These are phyloP conservation scores for Salvia hispanica DNA, from an alignment of 257 asterid genomes.

Conservation along the genomic window DNA sequence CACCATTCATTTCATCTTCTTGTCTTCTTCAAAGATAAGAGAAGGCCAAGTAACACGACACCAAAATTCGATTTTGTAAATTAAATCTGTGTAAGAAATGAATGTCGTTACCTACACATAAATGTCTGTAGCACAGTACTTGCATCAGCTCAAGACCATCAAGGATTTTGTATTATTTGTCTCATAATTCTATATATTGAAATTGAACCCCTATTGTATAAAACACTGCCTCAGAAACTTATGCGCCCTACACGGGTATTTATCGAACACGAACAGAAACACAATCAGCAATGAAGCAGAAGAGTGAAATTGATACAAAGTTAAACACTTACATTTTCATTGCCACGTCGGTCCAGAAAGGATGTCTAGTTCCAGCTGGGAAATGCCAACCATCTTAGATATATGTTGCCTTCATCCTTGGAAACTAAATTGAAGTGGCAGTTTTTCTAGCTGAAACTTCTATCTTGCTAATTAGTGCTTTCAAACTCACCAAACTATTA, in stretches of 20 bases:
- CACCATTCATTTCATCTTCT: slow-evolving; percentile 19
- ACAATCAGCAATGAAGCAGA: background rate
- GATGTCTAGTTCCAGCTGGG: background rate
- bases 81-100: background rate
- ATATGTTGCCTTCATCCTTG: slow-evolving; percentile 31
- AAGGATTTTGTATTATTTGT: background rate
- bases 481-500: slow-evolving; percentile 27
- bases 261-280: background rate
- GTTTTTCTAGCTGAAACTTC: slow-evolving; percentile 36
- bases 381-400: slow-evolving; percentile 9
- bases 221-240: background rate
- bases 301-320: background rate
- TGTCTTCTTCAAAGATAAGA: background rate
- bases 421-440: slow-evolving; percentile 25
- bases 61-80: background rate
- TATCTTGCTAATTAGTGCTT: slow-evolving; percentile 19
- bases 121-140: background rate
- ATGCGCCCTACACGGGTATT: background rate
- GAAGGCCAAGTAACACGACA: background rate
- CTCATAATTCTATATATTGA: background rate
- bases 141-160: background rate
- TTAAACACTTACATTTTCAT: background rate
- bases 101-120: background rate
- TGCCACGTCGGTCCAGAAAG: background rate
- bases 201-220: background rate